These are phyloP conservation scores for Trypanosoma melophagium DNA, from an alignment of 208 protist genomes.

Conservation along the genomic window DNA sequence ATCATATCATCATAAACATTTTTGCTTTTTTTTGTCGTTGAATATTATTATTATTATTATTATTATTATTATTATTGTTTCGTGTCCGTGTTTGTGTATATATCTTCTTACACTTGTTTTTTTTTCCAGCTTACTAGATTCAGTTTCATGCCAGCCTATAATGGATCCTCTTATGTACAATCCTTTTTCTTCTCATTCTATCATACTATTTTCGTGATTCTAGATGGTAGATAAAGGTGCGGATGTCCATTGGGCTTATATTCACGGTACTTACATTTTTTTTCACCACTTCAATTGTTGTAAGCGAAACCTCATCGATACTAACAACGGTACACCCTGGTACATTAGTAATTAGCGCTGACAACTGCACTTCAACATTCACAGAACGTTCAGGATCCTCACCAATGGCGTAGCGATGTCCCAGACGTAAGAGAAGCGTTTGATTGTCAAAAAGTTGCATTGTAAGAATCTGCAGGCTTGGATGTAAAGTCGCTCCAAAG, in stretches of 20 bases:
- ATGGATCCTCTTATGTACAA: too few species aligned
- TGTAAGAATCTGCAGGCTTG: constrained; percentile 26
- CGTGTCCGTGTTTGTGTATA: too few species aligned
- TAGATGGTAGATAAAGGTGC: constrained; percentile 24
- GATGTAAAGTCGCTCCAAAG: neutral
- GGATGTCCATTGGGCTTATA: constrained; percentile 28
- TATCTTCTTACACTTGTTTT: too few species aligned
- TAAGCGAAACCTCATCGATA: constrained; percentile 30
- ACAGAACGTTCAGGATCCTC: constrained; percentile 24
- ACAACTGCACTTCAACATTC: constrained; percentile 20
- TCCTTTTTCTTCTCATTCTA: neutral
- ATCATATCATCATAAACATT: too few species aligned
- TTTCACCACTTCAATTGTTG: constrained; percentile 6
- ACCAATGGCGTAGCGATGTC: constrained; percentile 23
- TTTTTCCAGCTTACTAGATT: too few species aligned
- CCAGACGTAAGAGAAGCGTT: constrained; percentile 22
- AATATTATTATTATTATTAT: too few species aligned
- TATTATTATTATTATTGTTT: too few species aligned
- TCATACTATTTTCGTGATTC: neutral
- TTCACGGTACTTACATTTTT: neutral
- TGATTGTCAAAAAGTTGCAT: constrained; percentile 24
- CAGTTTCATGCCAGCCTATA: too few species aligned
- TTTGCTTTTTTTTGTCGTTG: too few species aligned
- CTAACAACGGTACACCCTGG: neutral
- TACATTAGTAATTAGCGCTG: constrained; percentile 2